Evolutionary conservation across 352 stramenopile species (phyloP).

Genomic region (Blastocystis hominis): DNA sequence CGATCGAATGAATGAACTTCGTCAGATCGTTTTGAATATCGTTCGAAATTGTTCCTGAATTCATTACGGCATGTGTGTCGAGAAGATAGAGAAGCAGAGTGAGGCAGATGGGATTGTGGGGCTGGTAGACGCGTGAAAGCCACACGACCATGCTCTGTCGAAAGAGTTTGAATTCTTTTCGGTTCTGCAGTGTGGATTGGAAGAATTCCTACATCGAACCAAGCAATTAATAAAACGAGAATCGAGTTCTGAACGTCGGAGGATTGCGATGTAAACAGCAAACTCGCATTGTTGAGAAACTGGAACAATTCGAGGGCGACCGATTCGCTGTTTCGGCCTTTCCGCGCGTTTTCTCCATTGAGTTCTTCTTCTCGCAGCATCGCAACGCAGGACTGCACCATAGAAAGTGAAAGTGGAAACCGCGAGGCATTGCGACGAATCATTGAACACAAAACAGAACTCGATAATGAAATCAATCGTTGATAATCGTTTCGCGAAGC

Average conservation of each 20-base stretch:
- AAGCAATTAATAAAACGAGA: background rate
- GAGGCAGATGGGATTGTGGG: background rate
- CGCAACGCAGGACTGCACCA: background rate
- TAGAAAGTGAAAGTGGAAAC: background rate
- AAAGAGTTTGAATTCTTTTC: background rate
- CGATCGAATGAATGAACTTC: background rate
- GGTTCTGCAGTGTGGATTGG: background rate
- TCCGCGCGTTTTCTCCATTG: background rate
- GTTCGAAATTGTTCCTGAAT: background rate
- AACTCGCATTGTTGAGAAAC: background rate
- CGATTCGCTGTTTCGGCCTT: background rate
- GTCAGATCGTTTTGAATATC: background rate
- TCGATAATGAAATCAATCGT: background rate
- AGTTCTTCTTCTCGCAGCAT: constrained; percentile 17
- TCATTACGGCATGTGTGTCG: background rate
- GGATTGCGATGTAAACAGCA: background rate
- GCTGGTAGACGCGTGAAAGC: background rate
- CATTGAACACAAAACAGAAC: background rate
- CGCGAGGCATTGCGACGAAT: background rate
- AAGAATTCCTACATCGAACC: background rate
- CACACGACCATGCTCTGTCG: background rate
- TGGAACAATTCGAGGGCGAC: background rate
- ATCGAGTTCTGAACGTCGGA: background rate
- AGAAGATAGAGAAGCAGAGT: background rate
- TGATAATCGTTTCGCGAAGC: background rate